phyloP scores from a whole-genome alignment of 208 protist genomes.

The Leishmania major region DNA sequence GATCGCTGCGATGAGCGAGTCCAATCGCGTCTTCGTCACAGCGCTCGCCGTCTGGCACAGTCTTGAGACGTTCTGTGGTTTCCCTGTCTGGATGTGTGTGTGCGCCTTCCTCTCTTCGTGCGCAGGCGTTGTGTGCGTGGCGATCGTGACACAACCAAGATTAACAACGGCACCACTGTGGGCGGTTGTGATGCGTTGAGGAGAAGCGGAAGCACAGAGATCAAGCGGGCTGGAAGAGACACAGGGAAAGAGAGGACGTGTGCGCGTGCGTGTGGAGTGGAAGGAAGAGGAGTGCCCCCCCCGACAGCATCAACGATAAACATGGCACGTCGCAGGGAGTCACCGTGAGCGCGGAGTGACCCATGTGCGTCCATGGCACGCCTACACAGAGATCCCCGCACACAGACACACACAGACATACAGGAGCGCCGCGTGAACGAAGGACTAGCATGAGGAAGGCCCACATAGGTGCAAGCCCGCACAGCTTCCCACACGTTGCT shows the following conservation, averaged over 20 bases:
- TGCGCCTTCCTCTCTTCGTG: too few relatives aligned
- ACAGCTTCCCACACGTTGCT: too few relatives aligned
- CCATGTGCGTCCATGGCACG: neutral
- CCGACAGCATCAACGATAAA: neutral
- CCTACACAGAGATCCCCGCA: neutral
- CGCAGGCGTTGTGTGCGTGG: too few relatives aligned
- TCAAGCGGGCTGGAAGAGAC: neutral
- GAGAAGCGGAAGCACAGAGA: too few relatives aligned
- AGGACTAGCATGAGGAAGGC: neutral
- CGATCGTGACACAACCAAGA: too few relatives aligned
- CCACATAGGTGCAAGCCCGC: neutral
- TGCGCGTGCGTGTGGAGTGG: neutral
- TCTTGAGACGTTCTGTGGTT: too few relatives aligned
- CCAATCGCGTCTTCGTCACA: too few relatives aligned
- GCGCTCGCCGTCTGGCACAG: too few relatives aligned
- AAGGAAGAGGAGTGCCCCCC: constrained; percentile 17
- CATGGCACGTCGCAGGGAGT: neutral
- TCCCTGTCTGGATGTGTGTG: too few relatives aligned
- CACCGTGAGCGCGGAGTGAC: neutral
- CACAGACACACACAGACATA: neutral
- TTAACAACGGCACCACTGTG: too few relatives aligned
- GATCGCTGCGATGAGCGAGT: too few relatives aligned
- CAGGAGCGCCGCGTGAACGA: neutral
- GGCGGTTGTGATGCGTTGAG: too few relatives aligned
- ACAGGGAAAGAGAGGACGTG: constrained; percentile 1